Evolutionary conservation across 2,329 filamentous ascomycete species (phyloP).

Genomic region (Nectriaceae sp.): DNA sequence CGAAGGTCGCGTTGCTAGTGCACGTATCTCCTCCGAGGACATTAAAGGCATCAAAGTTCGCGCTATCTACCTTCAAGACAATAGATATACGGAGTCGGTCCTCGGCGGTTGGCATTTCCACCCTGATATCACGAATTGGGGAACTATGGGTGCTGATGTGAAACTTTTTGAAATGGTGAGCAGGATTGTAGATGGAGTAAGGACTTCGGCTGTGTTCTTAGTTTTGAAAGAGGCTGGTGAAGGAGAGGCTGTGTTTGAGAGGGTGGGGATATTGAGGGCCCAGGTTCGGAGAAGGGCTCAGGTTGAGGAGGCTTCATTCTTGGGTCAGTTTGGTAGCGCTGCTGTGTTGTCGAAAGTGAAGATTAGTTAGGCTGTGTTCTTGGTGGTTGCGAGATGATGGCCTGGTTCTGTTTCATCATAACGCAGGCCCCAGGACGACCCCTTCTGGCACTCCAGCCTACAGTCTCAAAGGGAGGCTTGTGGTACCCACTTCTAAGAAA

Average conservation of each 20-base stretch:
- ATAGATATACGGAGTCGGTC: background rate
- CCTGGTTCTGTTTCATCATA: no score
- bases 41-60: background rate
- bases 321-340: constrained; percentile 5
- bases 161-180: constrained; percentile 10
- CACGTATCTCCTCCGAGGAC: background rate
- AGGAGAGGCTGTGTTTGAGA: background rate
- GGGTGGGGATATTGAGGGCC: constrained; percentile 7
- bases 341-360: constrained; percentile 1
- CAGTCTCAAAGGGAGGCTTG: no score
- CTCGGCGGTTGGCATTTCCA: constrained; percentile 8
- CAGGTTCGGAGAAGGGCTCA: background rate
- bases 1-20: constrained; percentile 9
- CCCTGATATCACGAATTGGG: constrained; percentile 4
- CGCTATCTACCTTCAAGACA: background rate
- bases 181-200: constrained; percentile 1
- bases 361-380: no score
- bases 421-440: no score
- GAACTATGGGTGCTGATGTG: background rate
- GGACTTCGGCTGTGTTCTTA: constrained; percentile 3
- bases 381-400: no score
- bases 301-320: background rate
- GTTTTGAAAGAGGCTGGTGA: constrained; percentile 3
- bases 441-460: no score
- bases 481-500: no score